Base-by-base conservation (phyloP, 208 protist species). In the Wallacemonas sp. region DNA sequence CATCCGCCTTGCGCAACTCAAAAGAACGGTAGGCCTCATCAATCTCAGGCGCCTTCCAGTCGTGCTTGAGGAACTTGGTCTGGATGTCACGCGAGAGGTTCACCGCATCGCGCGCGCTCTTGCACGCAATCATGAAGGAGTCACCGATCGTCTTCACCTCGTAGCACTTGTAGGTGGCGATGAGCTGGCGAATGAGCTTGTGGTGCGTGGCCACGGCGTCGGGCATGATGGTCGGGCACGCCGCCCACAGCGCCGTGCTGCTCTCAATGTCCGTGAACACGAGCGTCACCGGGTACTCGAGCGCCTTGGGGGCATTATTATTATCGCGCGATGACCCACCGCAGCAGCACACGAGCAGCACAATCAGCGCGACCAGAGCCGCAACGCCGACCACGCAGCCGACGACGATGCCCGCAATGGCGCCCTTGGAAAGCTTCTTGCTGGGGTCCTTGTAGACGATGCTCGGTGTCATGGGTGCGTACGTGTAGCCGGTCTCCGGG, bases 61-160 rank as follows among this genome's bases (percentile, higher is more conserved):
- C 74, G 70, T 79, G 33, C 45, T 63, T 63, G 23, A 86, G 57
- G 57, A 93, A 78, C 65, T 49, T 70, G 38, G 41, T 68, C 74
- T 93, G 84, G 22, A 91, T 57, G 10, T 84, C 87, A 0, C 64
- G 49, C 26, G 74, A 75, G 29, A 87, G 81, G 42, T 70, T 39
- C 48, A 88, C 76, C 11, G 74, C 82, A 16, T 44, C 72, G 29
- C 33, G 57, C 25, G 79, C 55, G 65, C 63, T 68, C 65, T 79
- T 84, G 82, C 79, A 85, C 39, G 86, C 80, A 36, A 91, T 87
- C 84, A 94, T 92, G 77, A 94, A 92, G 55, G 88, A 79, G 79
- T 94, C 88, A 26, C 88, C 88, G 29, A 92, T 78, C 67, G 84
- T 94, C 79, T 94, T 94, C 69, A 94, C 88, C 75, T 92, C 86